phyloP scores from a whole-genome alignment of 768 basidiomycete genomes.

The Boletellus sp. region DNA sequence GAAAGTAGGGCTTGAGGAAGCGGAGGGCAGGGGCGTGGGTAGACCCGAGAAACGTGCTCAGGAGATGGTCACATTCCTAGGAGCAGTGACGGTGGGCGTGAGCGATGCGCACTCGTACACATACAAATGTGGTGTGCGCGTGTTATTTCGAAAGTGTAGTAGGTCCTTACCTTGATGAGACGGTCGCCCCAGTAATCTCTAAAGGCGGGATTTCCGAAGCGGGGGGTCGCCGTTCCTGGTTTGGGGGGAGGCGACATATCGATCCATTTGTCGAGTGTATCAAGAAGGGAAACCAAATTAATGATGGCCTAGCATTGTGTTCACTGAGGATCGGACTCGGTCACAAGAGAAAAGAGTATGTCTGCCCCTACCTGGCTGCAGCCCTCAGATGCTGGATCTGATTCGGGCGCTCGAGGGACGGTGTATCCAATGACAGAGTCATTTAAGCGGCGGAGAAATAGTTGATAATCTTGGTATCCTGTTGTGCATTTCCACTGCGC shows the following conservation, averaged over 20 bases:
- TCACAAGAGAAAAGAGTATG: not conserved
- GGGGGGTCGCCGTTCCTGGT: slow-evolving; percentile 54
- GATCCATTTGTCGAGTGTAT: slow-evolving; percentile 69
- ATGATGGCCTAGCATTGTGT: slow-evolving; percentile 40
- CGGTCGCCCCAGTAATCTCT: slow-evolving; percentile 71
- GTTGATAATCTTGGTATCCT: slow-evolving; percentile 69
- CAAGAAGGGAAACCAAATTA: slow-evolving; percentile 53
- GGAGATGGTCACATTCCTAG: slow-evolving; percentile 54
- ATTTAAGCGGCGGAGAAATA: slow-evolving; percentile 74
- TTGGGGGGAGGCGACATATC: slow-evolving; percentile 70
- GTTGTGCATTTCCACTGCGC: slow-evolving; percentile 64
- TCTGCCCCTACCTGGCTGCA: slow-evolving; percentile 19
- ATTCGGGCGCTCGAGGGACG: slow-evolving; percentile 39
- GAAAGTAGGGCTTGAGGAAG: slow-evolving; percentile 72
- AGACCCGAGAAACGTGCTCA: slow-evolving; percentile 46
- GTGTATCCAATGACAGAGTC: slow-evolving; percentile 69
- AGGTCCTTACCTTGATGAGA: slow-evolving; percentile 61
- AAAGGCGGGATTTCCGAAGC: slow-evolving; percentile 92
- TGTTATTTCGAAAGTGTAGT: not conserved
- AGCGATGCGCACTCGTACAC: not conserved
- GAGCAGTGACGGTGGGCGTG: not conserved
- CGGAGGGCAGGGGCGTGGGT: slow-evolving; percentile 46
- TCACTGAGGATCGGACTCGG: not conserved
- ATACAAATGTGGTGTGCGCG: not conserved
- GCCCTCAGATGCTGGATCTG: not conserved